Conservation (phyloP, 1,284 basidiomycete species). For the Ceratorhiza oryzae-sativae region DNA sequence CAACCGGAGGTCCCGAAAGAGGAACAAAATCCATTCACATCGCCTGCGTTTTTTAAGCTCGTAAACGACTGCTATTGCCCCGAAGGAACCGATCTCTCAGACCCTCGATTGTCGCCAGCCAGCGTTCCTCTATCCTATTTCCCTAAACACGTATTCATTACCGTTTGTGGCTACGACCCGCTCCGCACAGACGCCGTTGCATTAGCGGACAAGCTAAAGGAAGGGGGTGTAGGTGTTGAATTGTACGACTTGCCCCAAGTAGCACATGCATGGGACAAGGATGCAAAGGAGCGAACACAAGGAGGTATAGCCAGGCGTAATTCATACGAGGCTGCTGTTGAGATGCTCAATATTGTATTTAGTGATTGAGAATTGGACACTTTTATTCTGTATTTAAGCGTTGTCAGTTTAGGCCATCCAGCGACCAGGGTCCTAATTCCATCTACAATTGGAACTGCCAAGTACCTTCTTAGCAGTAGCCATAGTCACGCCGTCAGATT, state of each 20-base stretch:
- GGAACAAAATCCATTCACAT: neutral
- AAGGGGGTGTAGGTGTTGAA: slow-evolving; percentile 12
- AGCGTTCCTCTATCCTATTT: slow-evolving; percentile 10
- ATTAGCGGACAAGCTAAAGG: slow-evolving; percentile 14
- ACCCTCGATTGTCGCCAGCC: slow-evolving; percentile 30
- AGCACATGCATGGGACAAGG: slow-evolving; percentile 29
- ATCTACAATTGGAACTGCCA: too few relatives aligned
- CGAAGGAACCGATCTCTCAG: slow-evolving; percentile 6
- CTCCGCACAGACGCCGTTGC: slow-evolving; percentile 13
- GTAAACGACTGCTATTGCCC: slow-evolving; percentile 13
- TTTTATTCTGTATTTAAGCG: too few relatives aligned
- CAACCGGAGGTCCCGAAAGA: neutral
- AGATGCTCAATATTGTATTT: slow-evolving; percentile 8
- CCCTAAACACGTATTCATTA: slow-evolving; percentile 19
- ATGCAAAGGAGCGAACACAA: slow-evolving; percentile 11
- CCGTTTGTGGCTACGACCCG: slow-evolving; percentile 32
- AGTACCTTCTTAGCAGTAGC: too few relatives aligned
- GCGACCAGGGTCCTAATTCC: too few relatives aligned
- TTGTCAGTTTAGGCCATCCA: too few relatives aligned
- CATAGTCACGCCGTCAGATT: too few relatives aligned
- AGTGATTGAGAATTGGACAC: neutral
- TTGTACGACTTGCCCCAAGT: slow-evolving; percentile 3
- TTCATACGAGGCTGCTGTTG: slow-evolving; percentile 17
- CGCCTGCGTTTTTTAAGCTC: slow-evolving; percentile 5
- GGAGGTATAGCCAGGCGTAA: slow-evolving; percentile 10